Conservation (phyloP, 1,139 yeast genomes). For the Keqinozyma sinolaborantium region DNA sequence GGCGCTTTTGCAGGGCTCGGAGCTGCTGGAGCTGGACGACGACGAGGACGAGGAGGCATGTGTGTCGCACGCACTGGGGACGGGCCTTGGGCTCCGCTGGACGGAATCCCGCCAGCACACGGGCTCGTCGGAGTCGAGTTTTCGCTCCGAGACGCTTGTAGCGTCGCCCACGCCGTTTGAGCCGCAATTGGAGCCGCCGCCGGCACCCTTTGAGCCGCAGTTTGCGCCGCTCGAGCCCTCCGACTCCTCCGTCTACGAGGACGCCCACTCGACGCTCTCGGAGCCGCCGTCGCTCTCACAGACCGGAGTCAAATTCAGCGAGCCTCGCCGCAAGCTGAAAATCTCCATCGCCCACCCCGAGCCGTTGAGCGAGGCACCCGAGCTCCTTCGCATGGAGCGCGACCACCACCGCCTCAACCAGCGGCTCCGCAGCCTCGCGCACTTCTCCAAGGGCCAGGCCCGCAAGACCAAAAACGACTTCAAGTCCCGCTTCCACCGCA, state of each 20-base stretch:
- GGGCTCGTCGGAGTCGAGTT: background rate
- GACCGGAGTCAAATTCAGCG: background rate
- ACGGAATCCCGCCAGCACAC: background rate
- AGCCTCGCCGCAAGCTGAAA: background rate
- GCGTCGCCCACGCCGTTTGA: background rate
- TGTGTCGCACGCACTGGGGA: background rate
- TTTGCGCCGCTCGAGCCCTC: background rate
- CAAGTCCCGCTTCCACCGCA: conserved; percentile 16
- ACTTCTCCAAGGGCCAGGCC: conserved; percentile 20
- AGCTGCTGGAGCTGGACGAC: background rate
- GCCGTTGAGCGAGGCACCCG: conserved; percentile 10
- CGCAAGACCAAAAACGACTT: conserved; percentile 14
- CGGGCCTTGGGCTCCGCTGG: too few species aligned
- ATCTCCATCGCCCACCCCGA: conserved; percentile 9
- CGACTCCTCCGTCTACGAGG: background rate
- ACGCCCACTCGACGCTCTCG: background rate
- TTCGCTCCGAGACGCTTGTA: background rate
- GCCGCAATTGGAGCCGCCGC: background rate
- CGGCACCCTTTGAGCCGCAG: background rate
- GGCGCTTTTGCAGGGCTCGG: background rate
- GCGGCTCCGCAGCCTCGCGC: conserved; percentile 21
- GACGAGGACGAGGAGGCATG: background rate
- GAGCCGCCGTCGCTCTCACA: background rate
- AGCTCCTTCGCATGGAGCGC: conserved; percentile 12
- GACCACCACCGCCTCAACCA: conserved; percentile 19